A percentile compares a stretch with the other conserved stretches of the same genome.
Conservation (phyloP, 495 filamentous ascomycete species). For the Penicillium lividum region DNA sequence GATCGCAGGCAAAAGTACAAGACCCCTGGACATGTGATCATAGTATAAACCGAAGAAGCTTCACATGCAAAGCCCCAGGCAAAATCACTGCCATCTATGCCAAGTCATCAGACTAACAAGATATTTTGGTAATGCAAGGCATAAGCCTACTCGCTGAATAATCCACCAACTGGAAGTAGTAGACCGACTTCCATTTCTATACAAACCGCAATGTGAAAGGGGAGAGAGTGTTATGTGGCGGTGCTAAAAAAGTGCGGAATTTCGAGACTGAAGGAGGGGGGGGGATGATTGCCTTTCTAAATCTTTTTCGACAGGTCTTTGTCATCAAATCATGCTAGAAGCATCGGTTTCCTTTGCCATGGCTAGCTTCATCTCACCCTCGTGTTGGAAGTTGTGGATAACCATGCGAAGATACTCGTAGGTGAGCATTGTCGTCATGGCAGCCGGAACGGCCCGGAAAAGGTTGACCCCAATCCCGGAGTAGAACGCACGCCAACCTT, state of each 20-base stretch:
- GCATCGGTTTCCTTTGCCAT: conserved; percentile 23
- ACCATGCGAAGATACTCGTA: conserved; percentile 82
- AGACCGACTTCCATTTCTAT: conserved; percentile 23
- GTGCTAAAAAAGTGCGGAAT: conserved; percentile 2
- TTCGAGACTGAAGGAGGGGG: conserved; percentile 3
- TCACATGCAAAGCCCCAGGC: conserved; percentile 21
- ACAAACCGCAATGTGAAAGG: conserved; percentile 14
- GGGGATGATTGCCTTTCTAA: conserved; percentile 4
- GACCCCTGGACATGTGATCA: conserved; percentile 17
- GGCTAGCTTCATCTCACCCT: conserved; percentile 44
- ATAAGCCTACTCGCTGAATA: conserved; percentile 15
- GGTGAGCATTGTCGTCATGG: conserved; percentile 95
- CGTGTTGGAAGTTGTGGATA: conserved; percentile 50
- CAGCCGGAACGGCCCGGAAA: conserved; percentile 90
- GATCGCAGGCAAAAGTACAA: background rate
- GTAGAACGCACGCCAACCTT: conserved; percentile 97
- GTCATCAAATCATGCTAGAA: conserved; percentile 27
- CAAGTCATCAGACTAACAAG: conserved; percentile 11
- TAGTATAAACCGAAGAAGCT: conserved; percentile 9
- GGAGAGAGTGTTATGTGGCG: background rate
- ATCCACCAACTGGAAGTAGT: conserved; percentile 16
- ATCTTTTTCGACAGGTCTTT: conserved; percentile 3
- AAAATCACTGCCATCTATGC: conserved; percentile 22
- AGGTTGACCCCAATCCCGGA: conserved; percentile 98
- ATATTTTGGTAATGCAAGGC: conserved; percentile 20